Base-by-base conservation (phyloP, 371 early-diverging fungal species). In the Cladochytrium tenue region DNA sequence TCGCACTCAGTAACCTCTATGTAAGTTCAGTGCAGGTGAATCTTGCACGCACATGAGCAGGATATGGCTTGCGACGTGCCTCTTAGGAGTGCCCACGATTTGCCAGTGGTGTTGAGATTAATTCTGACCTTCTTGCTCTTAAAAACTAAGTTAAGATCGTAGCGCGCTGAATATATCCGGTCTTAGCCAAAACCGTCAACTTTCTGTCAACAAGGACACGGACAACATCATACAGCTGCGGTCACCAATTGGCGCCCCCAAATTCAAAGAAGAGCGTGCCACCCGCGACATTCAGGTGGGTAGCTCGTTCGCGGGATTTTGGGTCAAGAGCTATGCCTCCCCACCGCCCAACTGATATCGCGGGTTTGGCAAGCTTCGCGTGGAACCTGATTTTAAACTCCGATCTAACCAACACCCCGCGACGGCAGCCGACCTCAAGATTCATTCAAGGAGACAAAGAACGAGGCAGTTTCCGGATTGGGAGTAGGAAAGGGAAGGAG, bases 131-230 rank as follows among this genome's bases (percentile, higher is more conserved):
- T 86, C 78, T 92, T 92, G 75, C 88, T 91, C 52, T 43, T 63
- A 79, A 93, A 96, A 50, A 89, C 92, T 53, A 81, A 67, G 76
- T 96, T 96, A 51, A 96, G 77, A 23, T 80, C 84, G 71, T 91
- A 82, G 43, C 53, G 58, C 63, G 61, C 1, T 61, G 65, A 17
- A n/a, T n/a, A n/a, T n/a, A n/a, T n/a, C n/a, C n/a, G n/a, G n/a
- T n/a, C n/a, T n/a, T n/a, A n/a, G n/a, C n/a, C n/a, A n/a, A n/a
- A n/a, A n/a, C n/a, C n/a, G n/a, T n/a, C n/a, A 59, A 57, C 36
- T 63, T 60, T 25, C 70, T 27, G 33, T 70, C 65, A 52, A 70
- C 56, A 7, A 70, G 62, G 17, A 60, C 56, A 17, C 43, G 57
- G 3, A 65, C 70, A 4, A 70, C 56, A 57, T 70, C 70, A 2